Evolutionary conservation across 768 basidiomycete species (phyloP).

Genomic region (Aureoboletus auriporus): DNA sequence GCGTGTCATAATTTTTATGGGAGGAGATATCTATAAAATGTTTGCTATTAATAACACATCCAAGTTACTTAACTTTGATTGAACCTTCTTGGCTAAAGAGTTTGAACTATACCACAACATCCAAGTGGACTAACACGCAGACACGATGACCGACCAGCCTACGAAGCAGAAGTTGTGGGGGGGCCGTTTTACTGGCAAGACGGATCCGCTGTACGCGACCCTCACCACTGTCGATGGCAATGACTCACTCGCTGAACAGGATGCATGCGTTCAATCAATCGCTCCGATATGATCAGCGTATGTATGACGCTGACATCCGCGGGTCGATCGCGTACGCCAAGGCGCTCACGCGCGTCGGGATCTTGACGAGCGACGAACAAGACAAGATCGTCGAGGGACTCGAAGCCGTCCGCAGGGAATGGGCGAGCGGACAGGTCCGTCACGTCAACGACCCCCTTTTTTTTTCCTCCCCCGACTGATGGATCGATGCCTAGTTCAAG

Average conservation of each 20-base stretch:
- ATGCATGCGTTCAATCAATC: conserved; percentile 99
- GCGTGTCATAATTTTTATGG: background rate
- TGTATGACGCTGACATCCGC: conserved; percentile 87
- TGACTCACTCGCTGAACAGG: conserved; percentile 35
- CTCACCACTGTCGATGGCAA: background rate
- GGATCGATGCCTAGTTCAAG: conserved; percentile 51
- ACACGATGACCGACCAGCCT: conserved; percentile 36
- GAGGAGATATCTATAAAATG: conserved; percentile 3
- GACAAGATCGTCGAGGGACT: conserved; percentile 71
- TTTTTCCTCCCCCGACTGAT: too few species aligned
- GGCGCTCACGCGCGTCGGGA: conserved; percentile 73
- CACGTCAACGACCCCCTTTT: too few species aligned
- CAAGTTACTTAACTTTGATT: background rate
- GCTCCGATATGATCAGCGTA: conserved; percentile 88
- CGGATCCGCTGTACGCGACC: conserved; percentile 49
- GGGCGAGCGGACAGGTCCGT: conserved; percentile 68
- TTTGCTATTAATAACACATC: background rate
- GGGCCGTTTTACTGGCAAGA: conserved; percentile 83
- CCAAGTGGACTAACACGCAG: background rate
- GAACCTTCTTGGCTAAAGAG: background rate
- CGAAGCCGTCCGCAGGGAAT: conserved; percentile 73
- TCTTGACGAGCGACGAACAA: conserved; percentile 77
- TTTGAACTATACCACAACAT: too few species aligned
- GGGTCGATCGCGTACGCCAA: conserved; percentile 97
- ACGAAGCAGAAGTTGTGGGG: conserved; percentile 82